Percentiles rank a stretch among this genome's conserved stretches.
Conservation (phyloP, 148 eudicot genomes). For the Polygonum maritimum region DNA sequence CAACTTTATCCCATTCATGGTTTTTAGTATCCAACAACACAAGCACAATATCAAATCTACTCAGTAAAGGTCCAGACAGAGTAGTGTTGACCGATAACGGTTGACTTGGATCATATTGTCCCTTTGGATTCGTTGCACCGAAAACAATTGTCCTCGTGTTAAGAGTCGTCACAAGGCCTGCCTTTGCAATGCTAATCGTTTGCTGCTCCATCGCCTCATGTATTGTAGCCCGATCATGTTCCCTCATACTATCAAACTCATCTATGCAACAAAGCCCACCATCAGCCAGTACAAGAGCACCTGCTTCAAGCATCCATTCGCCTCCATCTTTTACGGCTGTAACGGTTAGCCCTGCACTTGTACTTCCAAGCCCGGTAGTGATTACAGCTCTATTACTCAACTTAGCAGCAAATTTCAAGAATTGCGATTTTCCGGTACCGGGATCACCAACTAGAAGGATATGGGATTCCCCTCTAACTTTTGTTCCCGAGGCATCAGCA, state of each 20-base stretch:
- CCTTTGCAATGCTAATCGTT: conserved; percentile 95
- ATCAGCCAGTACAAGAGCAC: conserved; percentile 95
- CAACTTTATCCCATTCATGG: conserved; percentile 96
- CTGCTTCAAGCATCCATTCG: conserved; percentile 99
- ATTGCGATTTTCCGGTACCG: conserved; percentile 92
- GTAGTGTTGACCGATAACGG: conserved; percentile 87
- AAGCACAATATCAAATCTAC: conserved; percentile 93
- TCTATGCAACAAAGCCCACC: conserved; percentile 98
- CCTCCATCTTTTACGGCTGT: conserved; percentile 97
- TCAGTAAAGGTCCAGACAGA: conserved; percentile 91
- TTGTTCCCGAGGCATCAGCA: conserved; percentile 92
- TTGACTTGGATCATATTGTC: conserved; percentile 90
- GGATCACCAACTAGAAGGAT: conserved; percentile 97
- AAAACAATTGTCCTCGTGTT: conserved; percentile 83
- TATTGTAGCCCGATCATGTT: conserved; percentile 95
- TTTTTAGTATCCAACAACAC: conserved; percentile 88
- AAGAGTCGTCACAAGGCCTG: conserved; percentile 95
- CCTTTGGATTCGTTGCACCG: conserved; percentile 98
- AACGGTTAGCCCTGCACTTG: conserved; percentile 95
- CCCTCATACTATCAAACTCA: conserved; percentile 96
- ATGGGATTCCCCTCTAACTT: conserved; percentile 95
- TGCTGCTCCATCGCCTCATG: conserved; percentile 99
- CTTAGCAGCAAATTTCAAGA: conserved; percentile 82
- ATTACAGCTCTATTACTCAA: conserved; percentile 87
- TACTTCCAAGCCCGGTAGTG: conserved; percentile 90